Base-by-base conservation (phyloP, 805 yeast genomes). In the Kazachstania africana region DNA sequence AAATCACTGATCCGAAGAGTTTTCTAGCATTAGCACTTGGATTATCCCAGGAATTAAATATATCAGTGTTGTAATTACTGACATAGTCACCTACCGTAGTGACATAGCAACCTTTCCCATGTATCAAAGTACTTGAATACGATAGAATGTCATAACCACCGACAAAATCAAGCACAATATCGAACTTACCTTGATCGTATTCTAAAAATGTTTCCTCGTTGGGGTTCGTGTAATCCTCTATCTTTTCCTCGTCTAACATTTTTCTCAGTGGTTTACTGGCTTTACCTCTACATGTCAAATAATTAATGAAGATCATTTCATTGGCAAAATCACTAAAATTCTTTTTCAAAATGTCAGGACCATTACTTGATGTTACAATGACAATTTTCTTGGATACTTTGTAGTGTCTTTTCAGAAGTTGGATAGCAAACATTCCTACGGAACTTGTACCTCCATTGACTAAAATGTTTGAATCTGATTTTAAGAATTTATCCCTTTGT, bases 371-470 rank as follows among this genome's bases (percentile, higher is more conserved):
- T 35, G 77, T 67, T 2, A 75, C 64, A 1, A 68, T 70, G 1
- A 70, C 73, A n/a, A 83, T 63, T 27, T 64, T 64, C 27, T 57
- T 55, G 15, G 47, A 45, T 10, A 74, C 69, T 15, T 66, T 59
- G 41, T 62, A 70, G 38, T 60, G 52, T 15, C 63, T 45, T 48
- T 70, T 76, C 12, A 76, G 66, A 19, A 81, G 44, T 48, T 78
- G 85, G 22, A 74, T 62, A 3, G 68, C 66, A 55, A 63, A 66
- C 36, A 71, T 50, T 2, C 91, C 94, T 6, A 79, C 81, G 12
- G 75, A 62, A 2, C 93, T 72, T 2, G 82, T 75, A 13, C 80
- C 93, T 33, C 95, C 95, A 38, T 81, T 63, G 24, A 83, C 61
- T 27, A 81, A 60, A 3, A 82, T 68, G 33, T 66, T 68, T 1